Conservation (phyloP, 306 rosid genomes). For the Cucurbita ficifolia region DNA sequence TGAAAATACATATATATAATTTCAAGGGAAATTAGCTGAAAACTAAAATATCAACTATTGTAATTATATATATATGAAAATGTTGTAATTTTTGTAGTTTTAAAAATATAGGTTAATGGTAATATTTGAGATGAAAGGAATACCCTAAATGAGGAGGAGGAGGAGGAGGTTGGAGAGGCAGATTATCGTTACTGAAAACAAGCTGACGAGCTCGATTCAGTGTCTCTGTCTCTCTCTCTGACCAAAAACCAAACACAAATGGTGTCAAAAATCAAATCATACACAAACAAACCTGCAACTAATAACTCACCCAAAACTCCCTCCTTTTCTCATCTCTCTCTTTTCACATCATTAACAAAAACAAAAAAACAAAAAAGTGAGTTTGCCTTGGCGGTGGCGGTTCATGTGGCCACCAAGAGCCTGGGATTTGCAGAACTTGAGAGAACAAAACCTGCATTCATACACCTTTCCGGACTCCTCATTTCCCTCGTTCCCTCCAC, state of each 20-base stretch:
- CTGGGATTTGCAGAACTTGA: slow-evolving; percentile 97
- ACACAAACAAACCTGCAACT: not conserved
- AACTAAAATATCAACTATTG: too few relatives aligned
- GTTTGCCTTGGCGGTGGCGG: slow-evolving; percentile 97
- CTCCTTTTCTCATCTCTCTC: not conserved
- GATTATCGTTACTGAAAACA: slow-evolving; percentile 66
- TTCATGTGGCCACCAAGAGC: slow-evolving; percentile 99
- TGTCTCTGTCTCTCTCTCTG: slow-evolving; percentile 98
- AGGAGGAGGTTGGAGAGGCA: slow-evolving; percentile 31
- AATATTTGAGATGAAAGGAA: not conserved
- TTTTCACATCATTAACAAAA: slow-evolving; percentile 10
- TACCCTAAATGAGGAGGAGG: slow-evolving; percentile 76
- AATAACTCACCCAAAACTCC: slow-evolving; percentile 6
- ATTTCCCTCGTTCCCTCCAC: slow-evolving; percentile 68
- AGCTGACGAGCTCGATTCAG: slow-evolving; percentile 92
- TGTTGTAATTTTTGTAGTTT: too few relatives aligned
- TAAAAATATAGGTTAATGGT: too few relatives aligned
- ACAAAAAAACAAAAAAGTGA: not conserved
- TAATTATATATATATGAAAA: too few relatives aligned
- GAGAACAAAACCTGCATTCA: slow-evolving; percentile 99
- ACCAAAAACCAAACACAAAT: slow-evolving; percentile 16
- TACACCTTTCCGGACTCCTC: slow-evolving; percentile 83
- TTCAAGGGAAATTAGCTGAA: too few relatives aligned
- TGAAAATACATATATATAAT: too few relatives aligned
- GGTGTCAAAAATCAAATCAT: slow-evolving; percentile 13